Evolutionary conservation across 352 stramenopile genomes (phyloP).

Genomic region (Globisporangium parvum): DNA sequence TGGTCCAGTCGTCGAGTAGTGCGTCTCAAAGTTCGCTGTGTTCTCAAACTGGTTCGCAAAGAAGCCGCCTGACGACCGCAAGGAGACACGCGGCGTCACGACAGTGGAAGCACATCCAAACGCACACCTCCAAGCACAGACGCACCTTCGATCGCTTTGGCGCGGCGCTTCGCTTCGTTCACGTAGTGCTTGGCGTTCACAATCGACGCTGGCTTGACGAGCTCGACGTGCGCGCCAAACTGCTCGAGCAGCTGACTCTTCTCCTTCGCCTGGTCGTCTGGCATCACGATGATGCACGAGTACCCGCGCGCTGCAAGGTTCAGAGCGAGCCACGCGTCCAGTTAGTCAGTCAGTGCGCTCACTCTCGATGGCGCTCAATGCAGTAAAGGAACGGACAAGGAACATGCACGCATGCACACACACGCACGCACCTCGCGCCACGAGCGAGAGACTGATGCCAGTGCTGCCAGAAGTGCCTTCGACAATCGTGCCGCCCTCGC

Average conservation of each 20-base stretch:
- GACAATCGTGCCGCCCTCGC: conserved; percentile 90
- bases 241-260: conserved; percentile 77
- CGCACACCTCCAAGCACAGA: not conserved
- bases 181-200: conserved; percentile 98
- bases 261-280: conserved; percentile 95
- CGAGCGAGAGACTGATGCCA: conserved; percentile 94
- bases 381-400: not conserved
- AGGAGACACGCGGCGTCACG: not conserved
- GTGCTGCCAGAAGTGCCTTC: conserved; percentile 98
- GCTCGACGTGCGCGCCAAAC: conserved; percentile 83
- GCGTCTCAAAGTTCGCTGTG: conserved; percentile 91
- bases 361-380: not conserved
- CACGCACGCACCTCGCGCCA: conserved; percentile 64
- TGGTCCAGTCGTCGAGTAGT: conserved; percentile 92
- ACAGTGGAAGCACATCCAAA: not conserved
- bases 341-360: not conserved
- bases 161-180: conserved; percentile 90
- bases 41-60: conserved; percentile 99
- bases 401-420: too few relatives aligned
- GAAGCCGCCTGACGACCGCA: conserved; percentile 78
- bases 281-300: conserved; percentile 95
- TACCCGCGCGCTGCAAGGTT: conserved; percentile 83
- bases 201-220: conserved; percentile 92
- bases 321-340: conserved; percentile 4
- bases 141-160: conserved; percentile 70